These are phyloP conservation scores for Naganishia cerealis DNA, from an alignment of 1,284 basidiomycete species.

Conservation along the genomic window DNA sequence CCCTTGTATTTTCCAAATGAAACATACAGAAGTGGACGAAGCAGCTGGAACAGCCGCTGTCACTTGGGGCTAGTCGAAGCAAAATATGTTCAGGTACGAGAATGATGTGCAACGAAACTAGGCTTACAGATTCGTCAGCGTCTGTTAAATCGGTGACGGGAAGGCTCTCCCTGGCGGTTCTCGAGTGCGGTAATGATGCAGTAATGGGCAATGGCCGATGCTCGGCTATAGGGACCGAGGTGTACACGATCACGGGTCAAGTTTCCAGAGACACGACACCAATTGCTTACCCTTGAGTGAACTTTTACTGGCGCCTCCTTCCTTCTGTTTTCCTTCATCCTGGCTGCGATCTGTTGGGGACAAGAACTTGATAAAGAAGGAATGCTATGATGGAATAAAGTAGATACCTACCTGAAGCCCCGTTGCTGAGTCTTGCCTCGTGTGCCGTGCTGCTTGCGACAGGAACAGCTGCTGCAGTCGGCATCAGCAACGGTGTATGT, in stretches of 20 bases:
- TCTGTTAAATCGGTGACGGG: background rate
- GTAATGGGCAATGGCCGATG: background rate
- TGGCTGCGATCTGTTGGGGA: background rate
- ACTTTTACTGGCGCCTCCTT: background rate
- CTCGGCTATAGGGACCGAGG: background rate
- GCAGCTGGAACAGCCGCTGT: background rate
- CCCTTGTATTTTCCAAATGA: background rate
- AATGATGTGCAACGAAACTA: too few relatives aligned
- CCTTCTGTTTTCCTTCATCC: constrained; percentile 9
- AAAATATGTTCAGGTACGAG: background rate
- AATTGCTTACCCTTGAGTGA: constrained; percentile 1
- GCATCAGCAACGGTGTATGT: background rate
- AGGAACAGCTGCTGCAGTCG: background rate
- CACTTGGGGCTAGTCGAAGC: background rate
- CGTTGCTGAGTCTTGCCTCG: background rate
- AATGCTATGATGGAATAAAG: background rate
- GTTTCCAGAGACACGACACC: background rate
- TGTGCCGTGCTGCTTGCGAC: background rate
- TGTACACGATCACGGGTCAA: background rate
- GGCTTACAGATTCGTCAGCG: constrained; percentile 8
- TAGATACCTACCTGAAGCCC: background rate
- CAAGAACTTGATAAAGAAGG: background rate
- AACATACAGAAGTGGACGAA: constrained; percentile 23
- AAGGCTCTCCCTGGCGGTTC: background rate
- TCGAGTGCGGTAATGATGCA: background rate